phyloP scores from a whole-genome alignment of 208 protist genomes.

The Angomonas deanei region DNA sequence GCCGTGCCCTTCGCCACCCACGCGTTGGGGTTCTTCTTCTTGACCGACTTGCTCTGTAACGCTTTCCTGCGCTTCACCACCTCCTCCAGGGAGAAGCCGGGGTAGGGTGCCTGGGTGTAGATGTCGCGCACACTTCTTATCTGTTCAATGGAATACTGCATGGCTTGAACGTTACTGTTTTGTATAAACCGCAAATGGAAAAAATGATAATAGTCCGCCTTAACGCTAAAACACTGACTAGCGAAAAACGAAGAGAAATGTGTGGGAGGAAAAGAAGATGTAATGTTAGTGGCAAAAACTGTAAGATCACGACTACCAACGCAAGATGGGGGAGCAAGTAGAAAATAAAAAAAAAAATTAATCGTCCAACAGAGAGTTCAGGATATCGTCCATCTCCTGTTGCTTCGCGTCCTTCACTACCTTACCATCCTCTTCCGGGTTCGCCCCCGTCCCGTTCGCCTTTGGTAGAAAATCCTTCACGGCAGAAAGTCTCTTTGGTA shows the following conservation, averaged over 20 bases:
- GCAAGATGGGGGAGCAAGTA: not conserved
- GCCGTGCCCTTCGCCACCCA: slow-evolving; percentile 66
- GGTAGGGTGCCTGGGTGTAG: slow-evolving; percentile 77
- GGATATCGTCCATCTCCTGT: slow-evolving; percentile 49
- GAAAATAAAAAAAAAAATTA: slow-evolving; percentile 1
- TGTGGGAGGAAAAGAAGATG: not conserved
- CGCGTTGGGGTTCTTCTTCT: slow-evolving; percentile 58
- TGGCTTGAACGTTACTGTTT: slow-evolving; percentile 7
- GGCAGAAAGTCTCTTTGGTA: slow-evolving; percentile 56
- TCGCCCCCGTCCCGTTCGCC: not conserved
- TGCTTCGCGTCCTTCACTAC: not conserved
- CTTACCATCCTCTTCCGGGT: not conserved
- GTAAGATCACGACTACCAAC: too few relatives aligned
- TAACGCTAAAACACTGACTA: too few relatives aligned
- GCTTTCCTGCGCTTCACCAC: slow-evolving; percentile 48
- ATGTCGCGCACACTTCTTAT: slow-evolving; percentile 67
- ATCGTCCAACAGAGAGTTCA: slow-evolving; percentile 66
- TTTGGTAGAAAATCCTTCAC: not conserved
- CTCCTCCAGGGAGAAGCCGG: slow-evolving; percentile 83
- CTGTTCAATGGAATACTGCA: slow-evolving; percentile 77
- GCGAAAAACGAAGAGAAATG: slow-evolving; percentile 1
- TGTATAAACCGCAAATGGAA: too few relatives aligned
- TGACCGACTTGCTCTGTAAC: slow-evolving; percentile 66
- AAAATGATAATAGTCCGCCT: too few relatives aligned
- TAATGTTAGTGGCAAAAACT: not conserved